Evolutionary conservation across 2,329 filamentous ascomycete species (phyloP).

Genomic region (Diaporthe aspalathi): DNA sequence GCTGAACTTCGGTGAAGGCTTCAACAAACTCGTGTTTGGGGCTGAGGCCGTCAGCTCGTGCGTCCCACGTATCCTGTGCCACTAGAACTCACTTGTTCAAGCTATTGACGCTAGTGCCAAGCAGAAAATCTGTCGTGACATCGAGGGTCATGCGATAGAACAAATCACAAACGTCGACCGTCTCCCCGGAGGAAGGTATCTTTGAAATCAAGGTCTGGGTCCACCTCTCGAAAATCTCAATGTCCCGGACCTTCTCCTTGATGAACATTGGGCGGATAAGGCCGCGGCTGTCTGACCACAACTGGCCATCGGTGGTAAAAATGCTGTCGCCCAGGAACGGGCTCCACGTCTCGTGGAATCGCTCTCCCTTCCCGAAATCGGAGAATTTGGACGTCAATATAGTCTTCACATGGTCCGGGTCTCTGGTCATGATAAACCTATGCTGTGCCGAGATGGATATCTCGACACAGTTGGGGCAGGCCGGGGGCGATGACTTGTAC

Average conservation of each 20-base stretch:
- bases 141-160: constrained; percentile 76
- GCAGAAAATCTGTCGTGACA: constrained; percentile 75
- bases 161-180: constrained; percentile 69
- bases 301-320: constrained; percentile 63
- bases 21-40: constrained; percentile 71
- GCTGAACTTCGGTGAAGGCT: constrained; percentile 77
- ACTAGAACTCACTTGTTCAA: constrained; percentile 54
- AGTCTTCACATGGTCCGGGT: constrained; percentile 68
- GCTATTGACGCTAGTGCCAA: constrained; percentile 67
- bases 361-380: constrained; percentile 61
- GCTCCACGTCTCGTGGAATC: constrained; percentile 56
- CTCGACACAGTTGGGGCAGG: constrained; percentile 52
- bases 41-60: constrained; percentile 48
- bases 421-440: constrained; percentile 59
- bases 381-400: constrained; percentile 67
- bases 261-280: constrained; percentile 66
- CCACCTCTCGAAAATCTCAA: constrained; percentile 70
- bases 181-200: constrained; percentile 64
- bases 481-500: constrained; percentile 46
- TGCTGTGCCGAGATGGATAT: constrained; percentile 47
- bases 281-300: constrained; percentile 66
- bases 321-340: constrained; percentile 67
- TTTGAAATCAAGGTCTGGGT: constrained; percentile 67
- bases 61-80: not conserved
- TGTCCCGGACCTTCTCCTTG: constrained; percentile 58